A percentile compares a stretch with the other conserved stretches of the same genome.
These are phyloP conservation scores for Cymbopogon citratus DNA, from an alignment of 176 grass and related monocot genomes.

Conservation along the genomic window DNA sequence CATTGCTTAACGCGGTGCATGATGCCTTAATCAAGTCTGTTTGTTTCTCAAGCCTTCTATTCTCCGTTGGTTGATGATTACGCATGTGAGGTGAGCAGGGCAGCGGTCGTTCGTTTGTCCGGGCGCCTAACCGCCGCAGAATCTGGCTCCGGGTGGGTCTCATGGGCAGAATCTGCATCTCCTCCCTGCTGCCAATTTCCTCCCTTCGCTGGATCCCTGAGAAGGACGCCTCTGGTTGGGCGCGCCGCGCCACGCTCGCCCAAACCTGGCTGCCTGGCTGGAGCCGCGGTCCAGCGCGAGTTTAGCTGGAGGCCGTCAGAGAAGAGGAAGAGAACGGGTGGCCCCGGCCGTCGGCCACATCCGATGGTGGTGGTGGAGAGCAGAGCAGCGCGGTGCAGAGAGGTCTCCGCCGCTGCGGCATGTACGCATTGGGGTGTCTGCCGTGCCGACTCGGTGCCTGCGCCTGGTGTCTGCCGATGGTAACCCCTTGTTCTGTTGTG, in stretches of 20 bases:
- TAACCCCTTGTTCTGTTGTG: not conserved
- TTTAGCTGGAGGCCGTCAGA: not conserved
- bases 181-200: not conserved
- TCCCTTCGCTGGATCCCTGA: not conserved
- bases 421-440: not conserved
- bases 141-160: conserved; percentile 22
- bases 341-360: not conserved
- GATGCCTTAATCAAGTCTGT: conserved; percentile 2
- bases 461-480: too few relatives aligned
- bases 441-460: too few relatives aligned
- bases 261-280: not conserved
- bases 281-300: not conserved
- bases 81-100: not conserved
- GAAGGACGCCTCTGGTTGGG: conserved; percentile 12
- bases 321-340: not conserved
- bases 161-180: conserved; percentile 46
- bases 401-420: not conserved
- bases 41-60: not conserved
- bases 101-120: not conserved
- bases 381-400: not conserved
- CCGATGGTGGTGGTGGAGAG: not conserved
- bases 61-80: not conserved
- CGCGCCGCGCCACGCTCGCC: too few relatives aligned
- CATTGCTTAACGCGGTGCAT: not conserved
- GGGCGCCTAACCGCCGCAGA: conserved; percentile 22